Percentiles rank a stretch among this genome's conserved stretches.
Conservation (phyloP, 1,139 yeast species). For the Casaregolazyma lundiana region DNA sequence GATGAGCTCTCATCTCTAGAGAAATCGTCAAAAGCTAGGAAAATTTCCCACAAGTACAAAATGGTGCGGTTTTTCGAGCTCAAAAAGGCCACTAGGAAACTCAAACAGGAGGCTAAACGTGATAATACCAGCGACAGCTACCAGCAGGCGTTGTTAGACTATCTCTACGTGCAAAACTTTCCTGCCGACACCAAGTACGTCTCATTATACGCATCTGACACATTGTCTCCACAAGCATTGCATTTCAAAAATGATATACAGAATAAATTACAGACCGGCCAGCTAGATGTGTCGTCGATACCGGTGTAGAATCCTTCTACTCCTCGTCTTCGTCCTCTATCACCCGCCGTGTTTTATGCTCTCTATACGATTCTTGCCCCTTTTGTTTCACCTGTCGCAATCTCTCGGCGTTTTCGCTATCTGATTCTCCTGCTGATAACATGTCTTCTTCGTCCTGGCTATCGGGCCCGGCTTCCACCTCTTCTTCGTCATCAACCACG, state of each 20-base stretch:
- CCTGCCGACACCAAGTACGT: conserved; percentile 80
- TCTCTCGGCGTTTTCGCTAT: conserved; percentile 48
- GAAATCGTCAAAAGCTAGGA: conserved; percentile 47
- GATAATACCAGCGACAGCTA: conserved; percentile 38
- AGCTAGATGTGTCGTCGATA: conserved; percentile 9
- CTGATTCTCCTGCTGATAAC: conserved; percentile 38
- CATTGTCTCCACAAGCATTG: conserved; percentile 21
- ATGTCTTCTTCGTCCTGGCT: conserved; percentile 28
- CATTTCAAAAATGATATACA: conserved; percentile 23
- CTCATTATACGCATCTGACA: conserved; percentile 50
- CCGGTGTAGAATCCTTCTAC: conserved; percentile 4
- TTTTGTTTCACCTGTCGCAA: conserved; percentile 55
- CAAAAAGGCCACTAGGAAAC: conserved; percentile 76
- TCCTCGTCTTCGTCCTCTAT: conserved; percentile 60
- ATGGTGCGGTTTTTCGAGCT: conserved; percentile 91
- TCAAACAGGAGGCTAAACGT: conserved; percentile 51
- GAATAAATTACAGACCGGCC: conserved; percentile 21
- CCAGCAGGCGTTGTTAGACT: conserved; percentile 60
- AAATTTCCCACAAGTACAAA: conserved; percentile 74
- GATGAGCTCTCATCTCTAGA: conserved; percentile 59
- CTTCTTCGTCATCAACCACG: conserved; percentile 46
- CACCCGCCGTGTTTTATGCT: conserved; percentile 32
- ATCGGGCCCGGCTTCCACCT: conserved; percentile 41
- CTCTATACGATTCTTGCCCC: conserved; percentile 47
- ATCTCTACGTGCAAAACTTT: conserved; percentile 71